A percentile compares a stretch with the other conserved stretches of the same genome.
phyloP scores from a whole-genome alignment of 495 filamentous ascomycete genomes.

The Jackrogersella multiformis region DNA sequence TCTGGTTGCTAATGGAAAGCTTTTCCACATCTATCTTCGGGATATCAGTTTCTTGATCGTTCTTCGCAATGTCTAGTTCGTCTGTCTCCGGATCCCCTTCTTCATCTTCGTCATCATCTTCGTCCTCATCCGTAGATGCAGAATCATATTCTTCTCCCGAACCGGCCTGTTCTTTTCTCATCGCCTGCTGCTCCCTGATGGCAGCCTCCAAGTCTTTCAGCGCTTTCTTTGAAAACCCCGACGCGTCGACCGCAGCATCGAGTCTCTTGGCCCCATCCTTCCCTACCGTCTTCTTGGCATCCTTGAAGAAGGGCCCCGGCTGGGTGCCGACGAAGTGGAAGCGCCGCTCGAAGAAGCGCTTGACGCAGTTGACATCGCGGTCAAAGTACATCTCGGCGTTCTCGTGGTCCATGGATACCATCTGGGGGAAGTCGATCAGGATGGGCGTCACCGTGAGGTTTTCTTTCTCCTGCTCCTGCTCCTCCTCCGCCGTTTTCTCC shows the following conservation, averaged over 20 bases:
- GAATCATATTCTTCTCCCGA: slow-evolving; percentile 53
- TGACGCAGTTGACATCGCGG: slow-evolving; percentile 92
- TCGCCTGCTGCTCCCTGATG: slow-evolving; percentile 70
- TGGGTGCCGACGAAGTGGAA: slow-evolving; percentile 87
- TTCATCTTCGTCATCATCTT: slow-evolving; percentile 12
- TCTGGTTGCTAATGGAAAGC: slow-evolving; percentile 31
- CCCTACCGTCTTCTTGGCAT: slow-evolving; percentile 78
- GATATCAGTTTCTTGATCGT: slow-evolving; percentile 5
- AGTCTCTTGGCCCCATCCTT: slow-evolving; percentile 72
- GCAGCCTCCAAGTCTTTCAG: slow-evolving; percentile 90
- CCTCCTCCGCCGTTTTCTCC: slow-evolving; percentile 16
- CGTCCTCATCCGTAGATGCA: slow-evolving; percentile 42
- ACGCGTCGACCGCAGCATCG: slow-evolving; percentile 90
- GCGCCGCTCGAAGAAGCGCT: slow-evolving; percentile 86
- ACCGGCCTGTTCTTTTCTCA: slow-evolving; percentile 48
- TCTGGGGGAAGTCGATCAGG: slow-evolving; percentile 97
- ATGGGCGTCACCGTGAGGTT: slow-evolving; percentile 67
- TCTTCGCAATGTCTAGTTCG: slow-evolving; percentile 13
- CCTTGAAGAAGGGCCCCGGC: slow-evolving; percentile 83
- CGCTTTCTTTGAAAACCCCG: slow-evolving; percentile 95
- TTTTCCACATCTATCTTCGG: slow-evolving; percentile 20
- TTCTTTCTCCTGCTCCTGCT: slow-evolving; percentile 42
- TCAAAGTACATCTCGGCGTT: slow-evolving; percentile 97
- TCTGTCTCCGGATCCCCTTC: slow-evolving; percentile 21
- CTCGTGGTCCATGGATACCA: slow-evolving; percentile 91